Conservation (phyloP, 495 filamentous ascomycete genomes). For the Penicillium cinerascens region DNA sequence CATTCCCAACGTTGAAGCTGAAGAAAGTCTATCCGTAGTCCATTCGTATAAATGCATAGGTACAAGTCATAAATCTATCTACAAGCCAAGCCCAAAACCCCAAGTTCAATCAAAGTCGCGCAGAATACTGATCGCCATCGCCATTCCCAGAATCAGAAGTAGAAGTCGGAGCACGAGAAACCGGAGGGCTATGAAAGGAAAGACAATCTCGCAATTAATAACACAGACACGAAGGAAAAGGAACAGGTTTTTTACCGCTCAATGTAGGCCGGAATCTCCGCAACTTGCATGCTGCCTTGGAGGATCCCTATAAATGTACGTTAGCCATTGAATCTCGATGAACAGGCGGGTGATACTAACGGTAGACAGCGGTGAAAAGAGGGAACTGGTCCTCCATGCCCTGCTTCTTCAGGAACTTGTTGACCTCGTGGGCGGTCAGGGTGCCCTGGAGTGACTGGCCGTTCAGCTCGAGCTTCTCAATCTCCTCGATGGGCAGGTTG, state of each 20-base stretch:
- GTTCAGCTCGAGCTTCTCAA: conserved; percentile 87
- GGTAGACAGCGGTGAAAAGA: conserved; percentile 80
- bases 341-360: conserved; percentile 25
- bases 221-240: conserved; percentile 19
- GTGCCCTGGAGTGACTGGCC: conserved; percentile 97
- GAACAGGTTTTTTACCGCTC: conserved; percentile 38
- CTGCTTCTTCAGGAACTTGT: conserved; percentile 75
- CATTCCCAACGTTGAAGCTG: not conserved
- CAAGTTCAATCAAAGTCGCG: conserved; percentile 22
- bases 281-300: conserved; percentile 39
- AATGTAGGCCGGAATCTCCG: conserved; percentile 42
- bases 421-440: conserved; percentile 85
- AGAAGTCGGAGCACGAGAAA: conserved; percentile 14
- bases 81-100: conserved; percentile 12
- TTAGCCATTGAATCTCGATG: conserved; percentile 11
- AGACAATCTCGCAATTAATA: conserved; percentile 31
- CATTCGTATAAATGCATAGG: conserved; percentile 17
- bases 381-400: conserved; percentile 81
- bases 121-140: conserved; percentile 19
- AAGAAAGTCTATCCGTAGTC: not conserved
- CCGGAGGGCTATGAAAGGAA: conserved; percentile 24
- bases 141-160: conserved; percentile 12
- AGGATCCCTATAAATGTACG: conserved; percentile 34
- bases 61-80: conserved; percentile 20
- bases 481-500: conserved; percentile 73